Conservation (phyloP, 352 stramenopile species). For the Pythium monospermum region DNA sequence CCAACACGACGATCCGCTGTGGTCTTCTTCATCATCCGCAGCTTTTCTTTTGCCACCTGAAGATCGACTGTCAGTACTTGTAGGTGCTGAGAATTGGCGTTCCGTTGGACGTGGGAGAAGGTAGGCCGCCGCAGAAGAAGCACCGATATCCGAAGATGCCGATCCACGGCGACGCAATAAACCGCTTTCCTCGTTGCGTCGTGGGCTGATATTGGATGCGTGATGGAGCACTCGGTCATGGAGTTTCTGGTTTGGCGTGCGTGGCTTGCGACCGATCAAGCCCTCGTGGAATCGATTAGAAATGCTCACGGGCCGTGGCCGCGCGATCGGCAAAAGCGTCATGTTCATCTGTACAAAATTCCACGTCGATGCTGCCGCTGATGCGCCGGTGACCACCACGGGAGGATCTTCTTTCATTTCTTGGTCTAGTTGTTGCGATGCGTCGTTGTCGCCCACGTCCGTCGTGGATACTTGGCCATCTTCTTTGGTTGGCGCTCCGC, state of each 20-base stretch:
- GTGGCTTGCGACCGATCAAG: conserved; percentile 38
- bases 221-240: conserved; percentile 45
- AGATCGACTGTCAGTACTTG: background rate
- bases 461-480: background rate
- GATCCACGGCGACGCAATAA: conserved; percentile 12
- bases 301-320: conserved; percentile 51
- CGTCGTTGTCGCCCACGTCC: background rate
- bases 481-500: background rate
- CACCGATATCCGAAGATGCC: conserved; percentile 7
- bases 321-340: conserved; percentile 69
- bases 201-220: conserved; percentile 63
- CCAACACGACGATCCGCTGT: background rate
- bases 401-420: conserved; percentile 15
- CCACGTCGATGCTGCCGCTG: conserved; percentile 36
- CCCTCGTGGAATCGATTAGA: conserved; percentile 42
- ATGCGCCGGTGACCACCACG: background rate
- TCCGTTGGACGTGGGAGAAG: conserved; percentile 8
- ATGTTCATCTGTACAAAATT: conserved; percentile 88
- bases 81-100: conserved; percentile 13
- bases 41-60: conserved; percentile 16
- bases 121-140: background rate
- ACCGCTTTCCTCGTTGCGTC: conserved; percentile 34
- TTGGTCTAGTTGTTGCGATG: conserved; percentile 6
- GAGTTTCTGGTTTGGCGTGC: conserved; percentile 60
- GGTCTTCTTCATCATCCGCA: conserved; percentile 14